Evolutionary conservation across 495 filamentous ascomycete species (phyloP), one percentile per base, ranked within the genome.

Genomic region (Hypomontagnella submonticulosa): DNA sequence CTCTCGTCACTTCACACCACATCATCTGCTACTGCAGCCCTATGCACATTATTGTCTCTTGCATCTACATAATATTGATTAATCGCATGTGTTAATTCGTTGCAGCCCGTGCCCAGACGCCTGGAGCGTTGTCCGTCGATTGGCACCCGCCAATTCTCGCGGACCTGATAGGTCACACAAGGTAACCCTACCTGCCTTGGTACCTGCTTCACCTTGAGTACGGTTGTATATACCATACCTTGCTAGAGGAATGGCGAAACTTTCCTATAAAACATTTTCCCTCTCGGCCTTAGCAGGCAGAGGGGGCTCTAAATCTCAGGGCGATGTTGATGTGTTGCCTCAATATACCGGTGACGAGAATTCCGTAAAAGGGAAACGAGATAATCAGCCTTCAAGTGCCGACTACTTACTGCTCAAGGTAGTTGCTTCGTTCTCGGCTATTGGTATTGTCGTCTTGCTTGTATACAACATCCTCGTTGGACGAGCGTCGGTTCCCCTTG

Each of bases 331-430:
- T 18, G 20, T 16, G 20, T 46, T 55, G 12, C 55, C 49, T 33
- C 37, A 27, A 23, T 9, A 50, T 41, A 51, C 32, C 33, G 12
- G 40, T 5, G 44, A 55, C 36, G 36, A 9, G 11, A 11, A 38
- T 23, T 13, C 16, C 1, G 19, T 7, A 9, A 57, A 18, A 46
- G 40, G 36, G n/a, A 59, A 42, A 42, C 48, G 32, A 47, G 49
- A 55, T 56, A 32, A 54, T 42, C 27, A 37, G 20, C 59, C 46
- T 23, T 63, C 64, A 12, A 10, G 30, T 34, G 58, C 41, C 16
- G 64, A 68, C 38, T 63, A 63, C 38, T 4, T 59, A 7, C 27
- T 68, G 0, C 50, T 68, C 19, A 68, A 47, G 23, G 55, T 55
- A 0, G 15, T 33, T 18, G 59, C 65, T 56, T 34, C 49, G 13